These are phyloP conservation scores for Discostella stelligera DNA, from an alignment of 352 stramenopile species.

Conservation along the genomic window DNA sequence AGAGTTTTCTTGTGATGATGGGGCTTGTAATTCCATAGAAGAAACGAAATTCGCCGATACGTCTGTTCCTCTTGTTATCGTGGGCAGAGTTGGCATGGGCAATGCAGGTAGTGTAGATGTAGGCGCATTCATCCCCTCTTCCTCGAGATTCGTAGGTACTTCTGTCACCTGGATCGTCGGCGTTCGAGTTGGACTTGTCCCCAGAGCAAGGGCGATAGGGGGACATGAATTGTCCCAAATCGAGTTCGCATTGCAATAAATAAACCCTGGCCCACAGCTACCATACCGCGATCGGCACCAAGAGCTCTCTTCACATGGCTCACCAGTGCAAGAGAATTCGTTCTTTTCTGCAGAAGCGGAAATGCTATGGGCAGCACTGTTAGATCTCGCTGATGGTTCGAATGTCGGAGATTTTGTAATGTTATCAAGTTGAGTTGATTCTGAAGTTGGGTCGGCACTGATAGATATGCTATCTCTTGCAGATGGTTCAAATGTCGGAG, in stretches of 20 bases:
- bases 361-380: neutral
- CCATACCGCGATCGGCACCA: constrained; percentile 25
- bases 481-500: neutral
- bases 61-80: constrained; percentile 11
- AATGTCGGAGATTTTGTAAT: neutral
- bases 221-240: constrained; percentile 32
- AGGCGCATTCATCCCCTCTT: neutral
- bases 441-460: neutral
- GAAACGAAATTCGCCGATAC: neutral
- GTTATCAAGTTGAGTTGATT: neutral
- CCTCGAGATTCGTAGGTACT: neutral
- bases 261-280: constrained; percentile 27
- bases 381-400: neutral
- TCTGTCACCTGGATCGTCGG: neutral
- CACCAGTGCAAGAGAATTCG: constrained; percentile 25
- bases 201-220: neutral
- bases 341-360: neutral
- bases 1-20: neutral
- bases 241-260: constrained; percentile 32
- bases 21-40: neutral
- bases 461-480: neutral
- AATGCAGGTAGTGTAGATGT: constrained; percentile 10
- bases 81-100: constrained; percentile 27
- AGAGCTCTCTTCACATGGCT: constrained; percentile 21
- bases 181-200: neutral